Percentiles rank a stretch among this genome's conserved stretches.
These are phyloP conservation scores for Aspergillus pseudoterreus DNA, from an alignment of 2,329 filamentous ascomycete species.

Conservation along the genomic window DNA sequence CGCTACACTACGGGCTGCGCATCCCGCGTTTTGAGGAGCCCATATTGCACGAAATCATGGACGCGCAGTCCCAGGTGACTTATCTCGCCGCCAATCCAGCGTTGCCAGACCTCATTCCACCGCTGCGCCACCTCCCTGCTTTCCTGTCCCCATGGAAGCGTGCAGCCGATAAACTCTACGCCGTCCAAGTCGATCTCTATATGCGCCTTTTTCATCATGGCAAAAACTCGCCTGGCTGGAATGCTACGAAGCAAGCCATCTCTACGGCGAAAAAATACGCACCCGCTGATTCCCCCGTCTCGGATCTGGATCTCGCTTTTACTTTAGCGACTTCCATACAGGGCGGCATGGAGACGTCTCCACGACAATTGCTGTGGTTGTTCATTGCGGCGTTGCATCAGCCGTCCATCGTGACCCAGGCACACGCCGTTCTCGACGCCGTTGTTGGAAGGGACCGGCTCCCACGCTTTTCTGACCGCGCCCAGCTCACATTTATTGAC, in stretches of 20 bases:
- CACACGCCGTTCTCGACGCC: conserved; percentile 33
- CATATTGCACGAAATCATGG: conserved; percentile 45
- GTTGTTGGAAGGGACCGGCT: conserved; percentile 30
- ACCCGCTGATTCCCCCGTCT: conserved; percentile 19
- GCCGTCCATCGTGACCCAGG: conserved; percentile 37
- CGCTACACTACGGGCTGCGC: conserved; percentile 50
- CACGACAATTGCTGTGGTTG: conserved; percentile 46
- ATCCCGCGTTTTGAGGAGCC: conserved; percentile 42
- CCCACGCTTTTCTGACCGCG: conserved; percentile 31
- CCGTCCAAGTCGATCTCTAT: conserved; percentile 24
- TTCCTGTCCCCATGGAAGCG: conserved; percentile 47
- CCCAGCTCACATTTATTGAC: conserved; percentile 28
- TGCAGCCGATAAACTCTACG: conserved; percentile 17
- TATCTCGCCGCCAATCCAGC: conserved; percentile 44
- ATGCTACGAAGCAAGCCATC: conserved; percentile 25
- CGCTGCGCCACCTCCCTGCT: conserved; percentile 43
- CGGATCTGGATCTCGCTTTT: conserved; percentile 46
- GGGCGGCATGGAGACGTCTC: conserved; percentile 50
- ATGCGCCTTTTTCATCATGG: conserved; percentile 21
- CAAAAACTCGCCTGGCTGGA: conserved; percentile 18
- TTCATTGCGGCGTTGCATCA: conserved; percentile 48
- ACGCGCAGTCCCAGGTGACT: conserved; percentile 49
- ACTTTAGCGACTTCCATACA: conserved; percentile 47
- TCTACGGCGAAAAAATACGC: conserved; percentile 37
- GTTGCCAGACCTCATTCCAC: conserved; percentile 46